Base-by-base conservation (phyloP, 176 grass and related monocot genomes). In the Paspalum notatum region DNA sequence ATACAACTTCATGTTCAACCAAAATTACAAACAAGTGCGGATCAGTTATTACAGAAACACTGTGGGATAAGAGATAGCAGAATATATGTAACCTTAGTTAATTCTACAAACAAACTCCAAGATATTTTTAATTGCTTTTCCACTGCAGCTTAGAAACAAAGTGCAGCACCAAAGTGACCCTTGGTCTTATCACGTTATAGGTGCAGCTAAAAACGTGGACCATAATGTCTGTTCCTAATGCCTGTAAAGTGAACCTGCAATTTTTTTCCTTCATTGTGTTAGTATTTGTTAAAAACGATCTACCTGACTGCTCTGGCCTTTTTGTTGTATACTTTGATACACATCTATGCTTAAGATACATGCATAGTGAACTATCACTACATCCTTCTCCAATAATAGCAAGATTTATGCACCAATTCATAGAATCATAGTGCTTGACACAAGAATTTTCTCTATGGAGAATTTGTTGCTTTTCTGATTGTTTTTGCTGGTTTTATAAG, bases 241-340 rank as follows among this genome's bases (percentile, higher is more conserved):
- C 71, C 46, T 78, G 25, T 62, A 57, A n/a, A 72, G 57, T 87
- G 32, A 46, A 49, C 43, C 22, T 46, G 21, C 12, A 24, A 21
- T 25, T 47, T 56, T 69, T n/a, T 53, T 50, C 3, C 3, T 79
- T 63, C 5, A 4, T 7, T 12, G 15, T 65, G 15, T 48, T 77
- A 26, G 16, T 81, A 57, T 80, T 57, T 70, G 11, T 22, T 11
- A 9, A 41, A 51, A 68, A 18, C 46, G 14, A 13, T 84, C 45
- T 46, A 61, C 14, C 20, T 52, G 62, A 63, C 32, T 0, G 2
- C 22, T 54, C 12, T 43, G 10, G 16, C 45, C 71, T 25, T 51
- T 79, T 61, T 8, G 14, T n/a, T 72, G 41, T 73, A 85, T 62
- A 32, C 64, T 73, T 83, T 84, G 37, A 13, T 72, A 16, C 83